Base-by-base conservation (phyloP, 768 basidiomycete genomes). In the Boletus barrowsii region DNA sequence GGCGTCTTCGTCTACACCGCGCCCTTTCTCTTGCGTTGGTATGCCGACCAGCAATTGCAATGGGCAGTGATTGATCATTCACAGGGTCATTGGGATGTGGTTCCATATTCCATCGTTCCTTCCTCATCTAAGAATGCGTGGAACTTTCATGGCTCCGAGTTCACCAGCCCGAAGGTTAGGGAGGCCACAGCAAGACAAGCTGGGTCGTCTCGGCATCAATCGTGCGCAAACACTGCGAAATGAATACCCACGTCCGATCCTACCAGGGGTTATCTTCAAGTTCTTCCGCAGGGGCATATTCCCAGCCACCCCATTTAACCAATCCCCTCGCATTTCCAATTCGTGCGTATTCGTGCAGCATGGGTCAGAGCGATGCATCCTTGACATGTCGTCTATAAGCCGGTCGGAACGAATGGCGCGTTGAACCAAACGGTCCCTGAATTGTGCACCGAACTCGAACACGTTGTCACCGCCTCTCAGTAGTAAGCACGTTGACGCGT, bases 301-400 rank as follows among this genome's bases (percentile, higher is more conserved):
- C 18, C 29, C 36, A 42, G 37, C 41, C 40, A 36, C 44, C 53
- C 35, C 22, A 9, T 32, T 47, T 22, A 8, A 44, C 10, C 24
- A 30, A 14, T 33, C 26, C 10, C 22, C 42, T 50, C 13, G 17
- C 13, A 42, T 45, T 36, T 45, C 54, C 33, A 55, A 55, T 51
- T 51, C 39, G 22, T 8, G 43, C 32, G 20, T 15, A 13, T 29
- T n/a, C 18, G 2, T 26, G 47, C 49, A 56, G 53, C 41, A 54
- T 62, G 54, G 22, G 24, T 40, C 42, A 18, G 47, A 45, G 52
- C 54, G 56, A 55, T 60, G 51, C 43, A 3, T 33, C 22, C 2
- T 45, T 35, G 17, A n/a, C 24, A n/a, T 48, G 14, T 39, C 29
- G 39, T 26, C 32, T 26, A 40, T 29, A 36, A 42, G 36, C 40